These are phyloP conservation scores for Hemisphaericaspora subhashii DNA, from an alignment of 1,139 yeast species.

Conservation along the genomic window DNA sequence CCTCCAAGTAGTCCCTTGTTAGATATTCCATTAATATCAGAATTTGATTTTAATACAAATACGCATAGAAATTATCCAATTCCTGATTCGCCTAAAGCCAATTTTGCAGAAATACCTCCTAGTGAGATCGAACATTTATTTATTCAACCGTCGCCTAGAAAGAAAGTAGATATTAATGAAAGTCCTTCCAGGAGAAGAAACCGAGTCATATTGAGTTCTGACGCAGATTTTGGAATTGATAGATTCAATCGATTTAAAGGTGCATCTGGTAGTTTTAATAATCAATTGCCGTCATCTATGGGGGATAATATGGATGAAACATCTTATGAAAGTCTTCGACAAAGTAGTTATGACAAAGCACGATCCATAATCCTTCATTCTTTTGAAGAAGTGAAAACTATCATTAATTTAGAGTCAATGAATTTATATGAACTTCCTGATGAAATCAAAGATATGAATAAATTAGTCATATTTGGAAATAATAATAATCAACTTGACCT, in stretches of 20 bases:
- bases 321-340: conserved; percentile 13
- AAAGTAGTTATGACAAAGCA: conserved; percentile 24
- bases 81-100: conserved; percentile 28
- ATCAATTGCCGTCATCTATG: conserved; percentile 30
- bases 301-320: conserved; percentile 21
- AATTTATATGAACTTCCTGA: conserved; percentile 41
- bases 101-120: conserved; percentile 3
- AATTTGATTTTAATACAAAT: conserved; percentile 26
- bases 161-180: background rate
- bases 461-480: conserved; percentile 38
- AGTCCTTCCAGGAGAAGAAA: conserved; percentile 3
- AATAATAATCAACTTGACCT: conserved; percentile 14
- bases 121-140: conserved; percentile 6
- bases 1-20: conserved; percentile 39
- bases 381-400: conserved; percentile 40
- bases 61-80: conserved; percentile 19
- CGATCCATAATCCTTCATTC: conserved; percentile 35
- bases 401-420: conserved; percentile 39
- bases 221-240: conserved; percentile 50
- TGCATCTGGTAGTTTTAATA: conserved; percentile 25
- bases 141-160: background rate
- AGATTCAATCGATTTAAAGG: conserved; percentile 41
- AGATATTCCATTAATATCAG: conserved; percentile 26
- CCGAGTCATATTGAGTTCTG: conserved; percentile 37
- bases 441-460: conserved; percentile 45